phyloP scores from a whole-genome alignment of 192 early-diverging fungal species.

The Coemansia guatemalensis region DNA sequence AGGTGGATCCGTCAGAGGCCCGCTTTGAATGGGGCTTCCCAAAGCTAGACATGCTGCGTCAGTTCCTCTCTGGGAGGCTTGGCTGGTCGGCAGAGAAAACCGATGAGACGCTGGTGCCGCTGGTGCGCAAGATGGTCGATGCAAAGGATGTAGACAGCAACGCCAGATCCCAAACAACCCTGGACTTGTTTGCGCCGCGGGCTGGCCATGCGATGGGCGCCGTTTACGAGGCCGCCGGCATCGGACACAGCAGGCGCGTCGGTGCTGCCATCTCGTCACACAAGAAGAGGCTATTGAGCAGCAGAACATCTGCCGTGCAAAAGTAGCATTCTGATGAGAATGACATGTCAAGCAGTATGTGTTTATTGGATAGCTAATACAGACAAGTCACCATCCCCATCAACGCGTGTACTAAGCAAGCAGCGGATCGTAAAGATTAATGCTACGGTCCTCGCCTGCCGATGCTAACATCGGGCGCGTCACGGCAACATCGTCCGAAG shows the following conservation, averaged over 20 bases:
- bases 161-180: constrained; percentile 22
- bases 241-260: constrained; percentile 40
- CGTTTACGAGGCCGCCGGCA: constrained; percentile 5
- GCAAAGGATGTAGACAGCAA: not conserved
- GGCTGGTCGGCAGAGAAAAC: constrained; percentile 44
- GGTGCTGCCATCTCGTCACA: constrained; percentile 44
- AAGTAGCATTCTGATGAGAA: not conserved
- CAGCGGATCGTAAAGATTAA: constrained; percentile 46
- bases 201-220: not conserved
- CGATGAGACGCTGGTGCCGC: constrained; percentile 51
- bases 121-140: constrained; percentile 43
- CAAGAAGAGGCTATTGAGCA: constrained; percentile 9
- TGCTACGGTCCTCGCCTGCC: constrained; percentile 42
- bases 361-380: not conserved
- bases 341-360: too few relatives aligned
- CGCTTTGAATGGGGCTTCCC: constrained; percentile 48
- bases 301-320: constrained; percentile 3
- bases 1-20: constrained; percentile 53
- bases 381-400: too few relatives aligned
- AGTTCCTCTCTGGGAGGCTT: constrained; percentile 50
- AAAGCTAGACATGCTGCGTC: constrained; percentile 51
- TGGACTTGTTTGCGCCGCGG: constrained; percentile 21
- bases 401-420: constrained; percentile 25
- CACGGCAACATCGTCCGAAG: constrained; percentile 27
- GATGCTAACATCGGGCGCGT: constrained; percentile 48